These are phyloP conservation scores for Acanthamoeba castellanii DNA, from an alignment of 208 protist genomes.

Conservation along the genomic window DNA sequence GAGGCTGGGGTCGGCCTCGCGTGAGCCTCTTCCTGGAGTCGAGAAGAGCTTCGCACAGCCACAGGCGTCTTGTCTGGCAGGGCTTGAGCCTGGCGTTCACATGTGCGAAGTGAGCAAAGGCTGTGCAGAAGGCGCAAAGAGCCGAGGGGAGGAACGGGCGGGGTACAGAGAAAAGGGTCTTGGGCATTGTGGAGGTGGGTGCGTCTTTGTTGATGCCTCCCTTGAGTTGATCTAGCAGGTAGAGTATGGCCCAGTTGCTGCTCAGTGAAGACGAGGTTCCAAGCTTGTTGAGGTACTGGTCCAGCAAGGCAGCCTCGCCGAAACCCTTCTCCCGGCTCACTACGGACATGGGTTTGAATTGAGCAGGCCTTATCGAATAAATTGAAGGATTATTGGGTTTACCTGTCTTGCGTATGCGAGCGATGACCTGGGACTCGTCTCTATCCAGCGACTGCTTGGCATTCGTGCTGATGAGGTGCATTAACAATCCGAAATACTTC, in stretches of 20 bases:
- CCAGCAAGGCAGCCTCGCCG: constrained; percentile 4
- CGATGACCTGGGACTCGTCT: constrained; percentile 34
- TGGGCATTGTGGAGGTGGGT: neutral
- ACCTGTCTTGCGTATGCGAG: constrained; percentile 26
- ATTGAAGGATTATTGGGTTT: neutral
- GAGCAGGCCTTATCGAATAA: neutral
- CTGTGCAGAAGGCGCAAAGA: neutral
- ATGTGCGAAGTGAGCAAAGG: no score
- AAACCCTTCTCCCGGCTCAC: constrained; percentile 47
- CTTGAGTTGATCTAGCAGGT: constrained; percentile 50
- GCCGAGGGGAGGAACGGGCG: neutral
- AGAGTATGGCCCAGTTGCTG: constrained; percentile 50
- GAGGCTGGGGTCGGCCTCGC: neutral
- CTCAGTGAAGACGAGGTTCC: neutral
- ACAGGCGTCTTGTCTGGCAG: no score
- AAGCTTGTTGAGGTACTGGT: constrained; percentile 55
- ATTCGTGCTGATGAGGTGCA: constrained; percentile 59
- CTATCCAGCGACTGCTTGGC: constrained; percentile 43
- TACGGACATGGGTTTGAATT: neutral
- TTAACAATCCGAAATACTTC: constrained; percentile 9
- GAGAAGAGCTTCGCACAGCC: no score
- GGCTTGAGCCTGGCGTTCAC: no score
- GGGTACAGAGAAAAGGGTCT: neutral
- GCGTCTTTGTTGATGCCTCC: constrained; percentile 23
- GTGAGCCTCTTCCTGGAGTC: no score